Evolutionary conservation across 805 yeast genomes (phyloP), one percentile per base, ranked within the genome.

Genomic region (Saturnispora diversa): DNA sequence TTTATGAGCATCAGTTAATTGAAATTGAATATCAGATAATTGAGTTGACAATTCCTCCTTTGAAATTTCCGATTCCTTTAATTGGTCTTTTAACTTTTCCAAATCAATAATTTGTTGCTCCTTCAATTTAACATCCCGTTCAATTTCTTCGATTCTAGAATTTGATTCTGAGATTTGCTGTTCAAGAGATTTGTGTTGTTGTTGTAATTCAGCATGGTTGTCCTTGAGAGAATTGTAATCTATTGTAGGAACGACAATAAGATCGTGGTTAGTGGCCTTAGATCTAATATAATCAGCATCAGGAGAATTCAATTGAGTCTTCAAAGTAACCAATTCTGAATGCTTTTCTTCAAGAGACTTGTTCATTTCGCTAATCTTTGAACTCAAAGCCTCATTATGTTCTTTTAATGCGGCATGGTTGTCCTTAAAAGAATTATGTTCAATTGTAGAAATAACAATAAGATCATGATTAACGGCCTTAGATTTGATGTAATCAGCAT

Each of bases 201-300:
- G n/a, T n/a, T n/a, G n/a, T n/a, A n/a, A n/a, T n/a, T n/a, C n/a
- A 19, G 31, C 22, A 25, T 25, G 23, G 16, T 35, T 11, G 11
- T 8, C 16, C 5, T 35, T 25, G 23, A 35, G 6, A 12, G 39
- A 36, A 11, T 36, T 27, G 33, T 44, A 44, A 19, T 44, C 46
- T 3, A 35, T 32, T 7, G 34, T 15, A 15, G 50, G 44, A 23
- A 52, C 13, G 4, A 43, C 34, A 11, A 47, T 47, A 20, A 38
- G 28, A 7, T 40, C 45, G 31, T 37, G 46, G 6, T 12, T 7
- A 12, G 31, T 25, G 25, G 48, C 31, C 36, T 50, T 38, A 12
- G 40, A 21, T 44, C 44, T 42, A 36, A 50, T 26, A 39, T 50
- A 44, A 27, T 50, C 49, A 19, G 31, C 37, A 31, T 39, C 48